Percentiles rank a stretch among this genome's conserved stretches.
phyloP scores from a whole-genome alignment of 2,329 filamentous ascomycete species.

The Seiridium unicorne region DNA sequence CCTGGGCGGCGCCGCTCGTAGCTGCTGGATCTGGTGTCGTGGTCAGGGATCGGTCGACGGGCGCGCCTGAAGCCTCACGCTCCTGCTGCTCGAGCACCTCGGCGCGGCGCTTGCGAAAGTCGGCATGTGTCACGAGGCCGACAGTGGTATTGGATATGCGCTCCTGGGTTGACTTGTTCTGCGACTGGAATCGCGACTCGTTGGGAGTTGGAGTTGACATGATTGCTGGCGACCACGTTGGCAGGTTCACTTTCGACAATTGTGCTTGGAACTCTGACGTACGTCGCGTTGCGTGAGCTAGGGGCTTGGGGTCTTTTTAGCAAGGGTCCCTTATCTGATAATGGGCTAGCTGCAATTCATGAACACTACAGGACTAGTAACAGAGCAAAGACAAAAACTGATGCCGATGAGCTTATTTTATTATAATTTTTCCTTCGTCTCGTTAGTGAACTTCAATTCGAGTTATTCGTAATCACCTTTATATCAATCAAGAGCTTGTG shows the following conservation, averaged over 20 bases:
- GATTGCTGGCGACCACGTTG: neutral
- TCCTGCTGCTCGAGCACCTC: conserved; percentile 92
- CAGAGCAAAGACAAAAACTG: no score
- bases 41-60: conserved; percentile 43
- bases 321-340: neutral
- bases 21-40: conserved; percentile 43
- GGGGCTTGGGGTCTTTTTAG: neutral
- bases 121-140: conserved; percentile 85
- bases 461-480: no score
- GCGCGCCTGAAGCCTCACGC: conserved; percentile 57
- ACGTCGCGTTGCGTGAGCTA: no score
- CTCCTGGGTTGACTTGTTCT: conserved; percentile 76
- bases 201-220: conserved; percentile 17
- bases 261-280: no score
- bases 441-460: no score
- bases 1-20: conserved; percentile 20
- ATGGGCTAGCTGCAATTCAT: neutral
- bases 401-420: no score
- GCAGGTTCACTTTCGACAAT: no score
- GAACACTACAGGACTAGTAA: no score
- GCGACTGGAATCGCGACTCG: conserved; percentile 67
- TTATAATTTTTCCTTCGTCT: no score
- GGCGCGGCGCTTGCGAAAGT: conserved; percentile 93
- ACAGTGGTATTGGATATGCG: conserved; percentile 83
- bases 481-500: no score